A percentile compares a stretch with the other conserved stretches of the same genome.
Conservation (phyloP, 805 yeast genomes). For the Sugiyamaella qingdaonensis region DNA sequence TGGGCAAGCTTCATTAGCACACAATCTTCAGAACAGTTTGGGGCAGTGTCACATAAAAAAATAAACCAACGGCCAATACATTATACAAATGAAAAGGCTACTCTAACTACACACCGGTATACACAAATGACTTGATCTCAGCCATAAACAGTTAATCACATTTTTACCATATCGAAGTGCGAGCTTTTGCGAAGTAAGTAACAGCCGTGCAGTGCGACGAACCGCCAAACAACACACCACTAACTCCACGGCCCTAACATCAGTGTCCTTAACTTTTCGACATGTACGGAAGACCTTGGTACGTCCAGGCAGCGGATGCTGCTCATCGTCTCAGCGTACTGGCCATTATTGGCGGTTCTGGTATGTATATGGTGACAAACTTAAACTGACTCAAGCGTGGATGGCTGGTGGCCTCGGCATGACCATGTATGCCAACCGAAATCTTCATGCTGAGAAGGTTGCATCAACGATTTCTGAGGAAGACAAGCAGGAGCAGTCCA, state of each 20-base stretch:
- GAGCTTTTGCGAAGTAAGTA: too few relatives aligned
- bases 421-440: constrained; percentile 51
- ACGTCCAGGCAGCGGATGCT: constrained; percentile 65
- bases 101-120: too few relatives aligned
- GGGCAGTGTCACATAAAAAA: too few relatives aligned
- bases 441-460: constrained; percentile 17
- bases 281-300: constrained; percentile 54
- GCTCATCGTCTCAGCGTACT: constrained; percentile 69
- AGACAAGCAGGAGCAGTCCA: not conserved
- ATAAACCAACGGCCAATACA: too few relatives aligned
- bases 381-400: constrained; percentile 10
- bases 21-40: too few relatives aligned
- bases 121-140: too few relatives aligned
- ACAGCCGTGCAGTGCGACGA: too few relatives aligned
- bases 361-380: constrained; percentile 24
- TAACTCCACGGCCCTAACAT: not conserved
- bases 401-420: constrained; percentile 50
- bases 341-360: constrained; percentile 53
- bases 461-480: constrained; percentile 1
- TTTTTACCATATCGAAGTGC: too few relatives aligned
- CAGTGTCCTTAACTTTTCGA: not conserved
- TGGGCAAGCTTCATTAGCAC: too few relatives aligned
- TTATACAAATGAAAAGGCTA: too few relatives aligned
- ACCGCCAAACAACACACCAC: too few relatives aligned
- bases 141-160: too few relatives aligned